These are phyloP conservation scores for Pleurotus giganteus DNA, from an alignment of 768 basidiomycete species.

Conservation along the genomic window DNA sequence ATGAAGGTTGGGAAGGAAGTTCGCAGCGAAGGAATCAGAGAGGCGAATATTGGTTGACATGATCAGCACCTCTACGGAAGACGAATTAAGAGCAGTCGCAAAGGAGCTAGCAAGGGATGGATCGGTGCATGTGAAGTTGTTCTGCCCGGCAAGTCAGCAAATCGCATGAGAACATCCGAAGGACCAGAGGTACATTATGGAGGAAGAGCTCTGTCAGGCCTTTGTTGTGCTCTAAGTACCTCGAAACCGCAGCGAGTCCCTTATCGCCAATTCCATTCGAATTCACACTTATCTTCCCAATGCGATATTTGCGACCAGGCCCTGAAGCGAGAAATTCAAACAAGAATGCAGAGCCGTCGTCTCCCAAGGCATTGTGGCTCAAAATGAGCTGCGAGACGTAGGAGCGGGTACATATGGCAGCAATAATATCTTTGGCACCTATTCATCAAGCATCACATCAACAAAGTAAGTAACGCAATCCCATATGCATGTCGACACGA, in stretches of 20 bases:
- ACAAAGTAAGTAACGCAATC: neutral
- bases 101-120: constrained; percentile 35
- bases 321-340: constrained; percentile 54
- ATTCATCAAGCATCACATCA: neutral
- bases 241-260: constrained; percentile 52
- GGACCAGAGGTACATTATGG: constrained; percentile 46
- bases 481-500: neutral
- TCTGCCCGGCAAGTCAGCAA: constrained; percentile 30
- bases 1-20: constrained; percentile 50
- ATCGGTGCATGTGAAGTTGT: constrained; percentile 35
- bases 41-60: constrained; percentile 48
- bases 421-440: constrained; percentile 55
- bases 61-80: constrained; percentile 47
- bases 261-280: constrained; percentile 52
- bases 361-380: constrained; percentile 54
- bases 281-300: constrained; percentile 58
- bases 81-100: constrained; percentile 50
- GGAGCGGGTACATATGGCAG: constrained; percentile 41
- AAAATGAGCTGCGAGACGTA: constrained; percentile 52
- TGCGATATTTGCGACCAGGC: constrained; percentile 40
- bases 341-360: constrained; percentile 53
- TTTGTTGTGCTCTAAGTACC: constrained; percentile 47
- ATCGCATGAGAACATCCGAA: neutral
- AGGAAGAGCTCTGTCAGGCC: constrained; percentile 50
- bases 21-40: constrained; percentile 47